Percentiles rank a stretch among this genome's conserved stretches.
These are phyloP conservation scores for Hanseniaspora pseudoguilliermondii DNA, from an alignment of 805 yeast species.

Conservation along the genomic window DNA sequence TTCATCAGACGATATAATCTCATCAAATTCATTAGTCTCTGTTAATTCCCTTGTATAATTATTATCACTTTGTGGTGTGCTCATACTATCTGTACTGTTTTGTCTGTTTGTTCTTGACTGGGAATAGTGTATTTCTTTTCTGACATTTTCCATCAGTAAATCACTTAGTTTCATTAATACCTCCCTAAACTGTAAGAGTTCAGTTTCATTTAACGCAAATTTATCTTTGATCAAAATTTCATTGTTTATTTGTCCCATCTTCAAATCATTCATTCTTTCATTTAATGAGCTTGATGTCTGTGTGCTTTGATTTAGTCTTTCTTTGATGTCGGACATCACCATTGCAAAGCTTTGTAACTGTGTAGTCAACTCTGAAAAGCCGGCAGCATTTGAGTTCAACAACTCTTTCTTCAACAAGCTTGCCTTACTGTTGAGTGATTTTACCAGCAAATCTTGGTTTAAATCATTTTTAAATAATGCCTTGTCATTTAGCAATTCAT, in stretches of 20 bases:
- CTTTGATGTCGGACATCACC: constrained; percentile 13
- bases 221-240: constrained; percentile 13
- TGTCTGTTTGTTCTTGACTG: constrained; percentile 12
- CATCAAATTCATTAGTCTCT: constrained; percentile 27
- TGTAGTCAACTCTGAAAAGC: constrained; percentile 13
- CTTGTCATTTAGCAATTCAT: not conserved
- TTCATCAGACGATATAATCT: constrained; percentile 24
- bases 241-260: constrained; percentile 11
- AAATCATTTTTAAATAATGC: not conserved
- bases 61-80: constrained; percentile 17
- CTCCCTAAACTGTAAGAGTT: constrained; percentile 7
- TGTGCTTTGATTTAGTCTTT: constrained; percentile 7
- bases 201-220: constrained; percentile 8
- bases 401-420: not conserved
- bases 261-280: not conserved
- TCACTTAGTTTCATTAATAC: not conserved
- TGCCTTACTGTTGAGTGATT: not conserved
- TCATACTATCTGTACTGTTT: constrained; percentile 15
- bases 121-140: not conserved
- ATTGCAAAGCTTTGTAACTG: constrained; percentile 22
- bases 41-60: constrained; percentile 28
- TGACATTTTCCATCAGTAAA: not conserved
- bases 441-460: not conserved
- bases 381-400: not conserved
- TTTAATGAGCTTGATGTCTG: not conserved